A percentile compares a stretch with the other conserved stretches of the same genome.
phyloP scores from a whole-genome alignment of 2,329 filamentous ascomycete species.

The Knufia fluminis region DNA sequence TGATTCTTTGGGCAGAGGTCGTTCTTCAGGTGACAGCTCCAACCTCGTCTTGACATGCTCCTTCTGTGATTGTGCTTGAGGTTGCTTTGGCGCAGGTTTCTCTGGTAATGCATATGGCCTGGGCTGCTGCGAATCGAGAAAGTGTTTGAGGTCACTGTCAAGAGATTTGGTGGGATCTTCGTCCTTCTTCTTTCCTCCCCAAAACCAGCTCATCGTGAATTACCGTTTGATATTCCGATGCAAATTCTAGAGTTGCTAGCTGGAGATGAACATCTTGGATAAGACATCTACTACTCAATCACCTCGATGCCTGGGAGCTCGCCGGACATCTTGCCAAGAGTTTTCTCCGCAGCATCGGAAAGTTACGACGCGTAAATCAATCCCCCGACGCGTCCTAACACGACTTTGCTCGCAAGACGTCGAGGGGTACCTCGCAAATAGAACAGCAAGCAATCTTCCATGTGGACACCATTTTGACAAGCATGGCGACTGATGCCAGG shows the following conservation, averaged over 20 bases:
- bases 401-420: background rate
- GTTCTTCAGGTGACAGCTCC: slow-evolving; percentile 13
- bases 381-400: background rate
- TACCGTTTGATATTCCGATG: too few relatives aligned
- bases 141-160: slow-evolving; percentile 74
- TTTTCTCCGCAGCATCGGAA: background rate
- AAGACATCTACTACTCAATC: slow-evolving; percentile 21
- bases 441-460: background rate
- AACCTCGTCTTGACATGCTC: slow-evolving; percentile 21
- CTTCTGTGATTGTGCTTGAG: slow-evolving; percentile 18
- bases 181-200: slow-evolving; percentile 41
- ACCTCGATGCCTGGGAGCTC: too few relatives aligned
- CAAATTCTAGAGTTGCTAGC: background rate
- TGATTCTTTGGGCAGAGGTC: slow-evolving; percentile 37
- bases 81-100: slow-evolving; percentile 12
- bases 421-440: background rate
- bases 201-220: slow-evolving; percentile 54
- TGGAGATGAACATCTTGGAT: background rate
- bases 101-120: slow-evolving; percentile 50
- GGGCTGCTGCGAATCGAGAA: slow-evolving; percentile 73
- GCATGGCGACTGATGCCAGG: background rate
- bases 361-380: background rate
- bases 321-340: background rate
- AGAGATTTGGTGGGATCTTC: slow-evolving; percentile 64
- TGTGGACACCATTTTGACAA: background rate